Evolutionary conservation across 305 asterid species (phyloP), one percentile per base, ranked within the genome.

Genomic region (Solanum hybrid): DNA sequence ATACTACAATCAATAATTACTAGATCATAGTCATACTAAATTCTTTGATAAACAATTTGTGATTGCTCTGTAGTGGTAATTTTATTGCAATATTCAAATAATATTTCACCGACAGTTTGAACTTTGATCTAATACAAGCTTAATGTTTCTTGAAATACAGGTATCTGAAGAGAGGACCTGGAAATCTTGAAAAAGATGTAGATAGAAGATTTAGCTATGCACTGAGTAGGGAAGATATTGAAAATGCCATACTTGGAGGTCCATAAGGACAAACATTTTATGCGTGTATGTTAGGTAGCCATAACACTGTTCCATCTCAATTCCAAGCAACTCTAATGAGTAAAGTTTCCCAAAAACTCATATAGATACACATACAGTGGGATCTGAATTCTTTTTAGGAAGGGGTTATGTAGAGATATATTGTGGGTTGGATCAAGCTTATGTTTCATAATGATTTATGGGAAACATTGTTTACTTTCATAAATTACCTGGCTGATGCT

Each of bases 161-260:
- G 94, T 96, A 97, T 92, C 93, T 96, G 86, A 97, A 96, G 93
- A 94, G 86, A 75, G 99, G 98, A 90, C 93, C 98, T 0, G 98
- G 98, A 38, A 92, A 92, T 87, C 96, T 97, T 31, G 99, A 96
- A 91, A 97, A 96, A 91, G 98, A 97, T 42, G 92, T 97, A 0
- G 99, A 97, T 88, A 95, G 99, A 91, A 93, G 98, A 92, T 97
- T 97, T 92, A 97, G 99, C 91, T 97, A 97, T 38, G 99, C 99
- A 2, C 93, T 97, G 34, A 95, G 99, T 89, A 94, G 99, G 92
- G 99, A 97, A 91, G 99, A 97, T 91, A 96, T 97, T 31, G 99
- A 97, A 90, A 97, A 97, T 88, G 99, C 99, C 69, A 95, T 97
- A 88, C 99, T 97, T 77, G 99, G 99, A 93, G 99, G 99, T 76